These are phyloP conservation scores for Hypomontagnella monticulosa DNA, from an alignment of 495 filamentous ascomycete genomes.

Conservation along the genomic window DNA sequence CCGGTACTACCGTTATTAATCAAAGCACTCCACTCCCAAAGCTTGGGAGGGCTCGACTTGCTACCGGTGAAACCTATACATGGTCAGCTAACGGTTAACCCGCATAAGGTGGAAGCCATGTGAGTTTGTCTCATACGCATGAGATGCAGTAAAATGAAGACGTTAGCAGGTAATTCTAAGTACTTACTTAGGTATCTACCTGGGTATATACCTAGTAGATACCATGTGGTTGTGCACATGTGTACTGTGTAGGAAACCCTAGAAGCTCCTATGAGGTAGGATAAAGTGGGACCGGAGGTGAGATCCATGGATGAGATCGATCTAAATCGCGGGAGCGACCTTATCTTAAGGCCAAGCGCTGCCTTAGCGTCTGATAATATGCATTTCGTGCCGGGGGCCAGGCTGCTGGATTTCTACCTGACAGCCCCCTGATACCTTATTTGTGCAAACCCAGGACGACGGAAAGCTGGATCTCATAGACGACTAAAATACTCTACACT, in stretches of 20 bases:
- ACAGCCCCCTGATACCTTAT: neutral
- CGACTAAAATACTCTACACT: too few species aligned
- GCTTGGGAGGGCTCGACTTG: too few species aligned
- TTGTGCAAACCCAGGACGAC: neutral
- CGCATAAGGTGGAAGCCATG: conserved; percentile 16
- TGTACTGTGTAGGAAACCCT: too few species aligned
- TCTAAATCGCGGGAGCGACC: conserved; percentile 13
- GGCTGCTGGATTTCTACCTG: neutral
- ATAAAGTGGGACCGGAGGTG: neutral
- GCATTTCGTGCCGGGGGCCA: conserved; percentile 1
- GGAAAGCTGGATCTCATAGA: neutral
- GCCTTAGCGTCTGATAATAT: neutral
- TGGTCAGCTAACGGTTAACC: neutral
- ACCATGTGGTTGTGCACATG: too few species aligned
- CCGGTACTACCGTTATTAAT: neutral
- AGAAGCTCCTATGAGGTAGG: too few species aligned
- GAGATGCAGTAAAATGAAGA: too few species aligned
- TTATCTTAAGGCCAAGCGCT: neutral
- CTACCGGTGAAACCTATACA: neutral
- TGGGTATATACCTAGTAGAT: too few species aligned
- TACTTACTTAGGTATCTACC: too few species aligned
- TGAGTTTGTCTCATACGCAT: neutral
- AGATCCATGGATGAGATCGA: neutral
- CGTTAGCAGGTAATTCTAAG: too few species aligned
- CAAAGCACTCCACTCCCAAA: neutral